Conservation (phyloP, 768 basidiomycete species). For the Gloeopeniophorella convolvens region DNA sequence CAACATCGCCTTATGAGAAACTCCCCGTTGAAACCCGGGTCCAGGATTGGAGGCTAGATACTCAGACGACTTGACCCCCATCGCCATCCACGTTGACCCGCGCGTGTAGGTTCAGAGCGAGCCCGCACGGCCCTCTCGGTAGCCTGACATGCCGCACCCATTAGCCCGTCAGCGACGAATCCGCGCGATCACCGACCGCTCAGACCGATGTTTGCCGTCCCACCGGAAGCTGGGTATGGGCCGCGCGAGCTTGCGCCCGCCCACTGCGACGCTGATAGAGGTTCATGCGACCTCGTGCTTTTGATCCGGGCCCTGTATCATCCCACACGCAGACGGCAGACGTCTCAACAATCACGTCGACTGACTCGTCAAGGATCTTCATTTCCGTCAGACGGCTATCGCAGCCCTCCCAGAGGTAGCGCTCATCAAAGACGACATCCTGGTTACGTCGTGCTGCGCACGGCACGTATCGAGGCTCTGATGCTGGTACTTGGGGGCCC, state of each 20-base stretch:
- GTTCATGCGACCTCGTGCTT: slow-evolving; percentile 29
- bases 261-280: slow-evolving; percentile 68
- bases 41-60: no score
- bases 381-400: slow-evolving; percentile 47
- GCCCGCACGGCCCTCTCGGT: no score
- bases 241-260: slow-evolving; percentile 61
- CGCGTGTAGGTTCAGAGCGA: no score
- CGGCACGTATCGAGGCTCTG: no score
- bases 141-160: no score
- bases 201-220: slow-evolving; percentile 55
- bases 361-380: slow-evolving; percentile 61
- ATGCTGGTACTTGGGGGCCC: no score
- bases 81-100: no score
- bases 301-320: slow-evolving; percentile 59
- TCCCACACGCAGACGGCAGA: slow-evolving; percentile 79
- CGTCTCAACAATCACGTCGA: slow-evolving; percentile 52
- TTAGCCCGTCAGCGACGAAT: no score
- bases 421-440: slow-evolving; percentile 83
- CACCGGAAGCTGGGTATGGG: slow-evolving; percentile 73
- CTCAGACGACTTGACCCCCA: no score
- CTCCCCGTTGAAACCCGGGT: no score
- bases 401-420: slow-evolving; percentile 81
- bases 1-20: no score
- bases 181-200: no score
- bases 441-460: slow-evolving; percentile 96